These are phyloP conservation scores for Fusarium mangiferae DNA, from an alignment of 2,329 filamentous ascomycete species.

Conservation along the genomic window DNA sequence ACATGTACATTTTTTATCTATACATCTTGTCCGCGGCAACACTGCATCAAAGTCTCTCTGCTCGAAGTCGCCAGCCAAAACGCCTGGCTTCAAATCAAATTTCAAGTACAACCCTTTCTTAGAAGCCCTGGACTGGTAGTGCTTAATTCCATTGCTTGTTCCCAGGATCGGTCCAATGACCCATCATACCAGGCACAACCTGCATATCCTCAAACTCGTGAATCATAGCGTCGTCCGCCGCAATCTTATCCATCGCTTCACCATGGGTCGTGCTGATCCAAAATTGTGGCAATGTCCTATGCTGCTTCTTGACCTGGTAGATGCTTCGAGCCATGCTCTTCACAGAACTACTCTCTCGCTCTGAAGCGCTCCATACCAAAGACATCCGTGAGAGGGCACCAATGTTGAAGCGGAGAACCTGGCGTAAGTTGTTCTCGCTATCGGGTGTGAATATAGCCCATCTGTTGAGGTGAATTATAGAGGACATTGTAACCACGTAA, in stretches of 20 bases:
- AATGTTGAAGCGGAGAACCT: constrained; percentile 82
- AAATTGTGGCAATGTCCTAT: constrained; percentile 62
- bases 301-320: constrained; percentile 67
- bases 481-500: constrained; percentile 80
- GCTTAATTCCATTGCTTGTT: not conserved
- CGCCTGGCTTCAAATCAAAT: not conserved
- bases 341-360: constrained; percentile 76
- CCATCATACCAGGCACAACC: constrained; percentile 30
- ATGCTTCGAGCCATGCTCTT: constrained; percentile 83
- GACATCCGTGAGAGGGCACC: constrained; percentile 77
- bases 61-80: not conserved
- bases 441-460: constrained; percentile 73
- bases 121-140: not conserved
- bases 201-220: constrained; percentile 61
- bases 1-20: not conserved
- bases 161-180: not conserved
- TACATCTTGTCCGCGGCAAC: not conserved
- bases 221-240: constrained; percentile 69
- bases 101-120: not conserved
- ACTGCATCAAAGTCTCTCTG: not conserved
- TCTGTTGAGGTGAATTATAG: constrained; percentile 83
- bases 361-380: constrained; percentile 77
- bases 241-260: constrained; percentile 65
- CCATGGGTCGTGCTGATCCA: constrained; percentile 66
- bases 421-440: constrained; percentile 74